Evolutionary conservation across 257 asterid species (phyloP), one percentile per base, ranked within the genome.

Genomic region (Primulina tabacum): DNA sequence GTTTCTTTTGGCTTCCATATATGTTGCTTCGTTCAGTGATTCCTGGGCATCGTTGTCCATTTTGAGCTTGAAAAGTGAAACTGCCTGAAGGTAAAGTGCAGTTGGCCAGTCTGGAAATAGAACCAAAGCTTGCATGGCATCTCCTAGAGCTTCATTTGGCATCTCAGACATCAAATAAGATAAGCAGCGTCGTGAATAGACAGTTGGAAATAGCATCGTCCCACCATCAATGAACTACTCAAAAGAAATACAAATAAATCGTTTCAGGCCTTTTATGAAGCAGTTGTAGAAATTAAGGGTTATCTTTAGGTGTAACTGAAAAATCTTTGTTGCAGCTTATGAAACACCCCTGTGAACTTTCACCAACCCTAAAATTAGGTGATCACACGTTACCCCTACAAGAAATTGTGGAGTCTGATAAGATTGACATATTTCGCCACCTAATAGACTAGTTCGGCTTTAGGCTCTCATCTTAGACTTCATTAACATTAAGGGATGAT

Each of bases 41-140:
- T 90, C 86, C 70, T 90, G 97, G 0, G 91, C 99, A 53, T 93
- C 99, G 20, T 83, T 86, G 67, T 87, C 96, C 92, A 89, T 87
- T 56, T 87, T 87, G 62, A 93, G 81, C 20, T 86, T 79, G 66
- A 85, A 90, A 35, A 90, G 97, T 6, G 96, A 80, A 67, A 86
- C 92, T 64, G 97, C 95, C 84, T 87, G 97, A 47, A 93, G 91
- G 74, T 90, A 82, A 29, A 81, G 80, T 0, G 94, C 97, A 33
- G 92, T 86, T 43, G 90, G 94, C 99, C 97, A 93, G 10, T 87
- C 85, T 3, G 96, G 90, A 18, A 94, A 86, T 65, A 93, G 80
- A 47, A 78, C 90, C 73, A 84, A 86, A 40, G 97, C 96, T 78
- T 93, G 96, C 76, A 89, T 87, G 4, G 96, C 97, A 78, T 93